Evolutionary conservation across 495 filamentous ascomycete genomes (phyloP), one percentile per base, ranked within the genome.

Genomic region (Penicillium turbatum): DNA sequence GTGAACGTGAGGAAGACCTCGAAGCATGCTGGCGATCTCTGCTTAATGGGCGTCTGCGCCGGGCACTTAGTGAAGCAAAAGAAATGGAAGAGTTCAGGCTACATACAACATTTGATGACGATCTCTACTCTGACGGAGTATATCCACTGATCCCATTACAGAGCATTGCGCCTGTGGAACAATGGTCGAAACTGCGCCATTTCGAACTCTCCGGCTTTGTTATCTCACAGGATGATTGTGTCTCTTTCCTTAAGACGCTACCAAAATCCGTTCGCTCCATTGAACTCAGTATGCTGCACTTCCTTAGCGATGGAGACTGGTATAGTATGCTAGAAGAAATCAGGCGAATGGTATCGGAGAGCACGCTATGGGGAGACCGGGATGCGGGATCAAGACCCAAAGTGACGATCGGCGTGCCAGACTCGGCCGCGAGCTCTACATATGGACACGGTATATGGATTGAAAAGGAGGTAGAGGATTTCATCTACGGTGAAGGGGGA

Each of bases 171-270:
- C 21, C 21, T 24, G 21, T 24, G 21, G 21, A 24, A 24, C 21
- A 24, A 24, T 24, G 21, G 21, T 24, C 21, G 21, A 24, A 24
- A 24, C 21, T 24, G 21, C 21, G 21, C 21, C 21, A 24, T 40
- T 66, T 69, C 50, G 56, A 43, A 29, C 56, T 69, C 9, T 66
- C 63, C 10, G 11, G 52, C 6, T 68, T 66, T 16, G 41, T 56
- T 12, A 46, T 66, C 7, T 38, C 21, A 26, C 56, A 62, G 29
- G 30, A 16, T 12, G 59, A 66, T 41, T 2, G 59, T 27, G 49
- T 65, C 47, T 48, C 45, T 2, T 51, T 59, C 15, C 56, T 65
- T 17, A 13, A 13, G 5, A 13, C 32, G 13, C 13, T 34, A 34
- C 12, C 32, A 34, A 34, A 34, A 34, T 34, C 12, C 32, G 13